phyloP scores from a whole-genome alignment of 345 rosid species.

The Lepidium sativum region DNA sequence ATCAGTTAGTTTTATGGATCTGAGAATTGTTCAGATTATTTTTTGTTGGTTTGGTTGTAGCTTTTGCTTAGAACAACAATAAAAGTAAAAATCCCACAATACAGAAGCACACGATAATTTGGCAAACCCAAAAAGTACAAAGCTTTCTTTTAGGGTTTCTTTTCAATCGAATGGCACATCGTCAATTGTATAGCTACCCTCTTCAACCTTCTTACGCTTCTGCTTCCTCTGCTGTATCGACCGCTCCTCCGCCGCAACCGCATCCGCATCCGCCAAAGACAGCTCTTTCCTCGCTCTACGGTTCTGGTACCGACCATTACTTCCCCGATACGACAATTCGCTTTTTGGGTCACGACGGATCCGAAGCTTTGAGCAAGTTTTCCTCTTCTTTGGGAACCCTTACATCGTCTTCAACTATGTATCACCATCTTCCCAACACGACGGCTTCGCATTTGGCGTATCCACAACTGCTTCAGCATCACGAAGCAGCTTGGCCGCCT shows the following conservation, averaged over 20 bases:
- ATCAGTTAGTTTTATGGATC: constrained; percentile 11
- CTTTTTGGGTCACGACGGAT: constrained; percentile 21
- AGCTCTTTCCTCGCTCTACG: constrained; percentile 22
- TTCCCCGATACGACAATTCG: constrained; percentile 17
- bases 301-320: constrained; percentile 20
- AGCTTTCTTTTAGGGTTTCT: constrained; percentile 27
- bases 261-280: neutral
- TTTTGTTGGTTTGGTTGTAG: neutral
- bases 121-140: constrained; percentile 2
- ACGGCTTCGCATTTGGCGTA: constrained; percentile 26
- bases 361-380: constrained; percentile 24
- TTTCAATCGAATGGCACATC: constrained; percentile 35
- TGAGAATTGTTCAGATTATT: neutral
- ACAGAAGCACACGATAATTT: neutral
- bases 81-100: constrained; percentile 11
- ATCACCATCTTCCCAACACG: constrained; percentile 27
- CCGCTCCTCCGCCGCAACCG: constrained; percentile 19
- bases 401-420: constrained; percentile 24
- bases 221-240: constrained; percentile 20
- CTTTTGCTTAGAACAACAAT: constrained; percentile 13
- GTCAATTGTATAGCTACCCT: constrained; percentile 34
- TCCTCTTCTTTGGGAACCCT: constrained; percentile 18
- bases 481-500: constrained; percentile 30
- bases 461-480: constrained; percentile 29
- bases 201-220: constrained; percentile 22